Base-by-base conservation (phyloP, 2,329 filamentous ascomycete species). In the Cladosporium oxysporum region DNA sequence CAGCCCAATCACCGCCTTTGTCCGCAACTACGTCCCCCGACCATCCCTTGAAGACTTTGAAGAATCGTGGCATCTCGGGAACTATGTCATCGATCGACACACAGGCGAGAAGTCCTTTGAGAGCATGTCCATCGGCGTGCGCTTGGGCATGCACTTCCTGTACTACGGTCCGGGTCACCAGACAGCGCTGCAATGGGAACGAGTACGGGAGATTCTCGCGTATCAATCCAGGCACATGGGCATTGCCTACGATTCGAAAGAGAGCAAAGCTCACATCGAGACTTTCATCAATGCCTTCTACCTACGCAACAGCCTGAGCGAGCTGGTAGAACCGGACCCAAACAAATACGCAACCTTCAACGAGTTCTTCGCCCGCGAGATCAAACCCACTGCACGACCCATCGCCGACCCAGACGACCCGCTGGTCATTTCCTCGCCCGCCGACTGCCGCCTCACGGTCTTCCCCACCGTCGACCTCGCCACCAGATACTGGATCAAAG, bases 401-500 rank as follows among this genome's bases (percentile, higher is more conserved):
- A 71, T 79, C 16, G 76, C 71, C 7, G 76, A 79, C 50, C 74
- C 78, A 5, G 72, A 71, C 6, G 76, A 79, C 53, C 71, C 71
- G 8, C 67, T 69, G 5, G 73, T 76, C 10, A 68, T 77, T 1
- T 75, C 71, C 16, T 73, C 72, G 50, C 75, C 76, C 7, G 79
- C 79, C n/a, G 79, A 80, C 58, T 80, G 79, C 67, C 70, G 79
- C 8, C 67, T 80, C 4, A 79, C 76, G 3, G 75, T 76, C 12
- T 80, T 76, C 67, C 75, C 74, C 2, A 79, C 78, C 1, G 68
- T 79, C 31, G 75, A 77, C 57, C 68, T 78, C 5, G 79, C 79
- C 3, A 79, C 75, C 8, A 78, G 78, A 63, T 79, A 79, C 68
- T 80, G 79, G 79, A 79, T 80, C 75, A 80, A 80, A 70, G 79